Evolutionary conservation across 306 rosid genomes (phyloP).

Genomic region (Geum urbanum): DNA sequence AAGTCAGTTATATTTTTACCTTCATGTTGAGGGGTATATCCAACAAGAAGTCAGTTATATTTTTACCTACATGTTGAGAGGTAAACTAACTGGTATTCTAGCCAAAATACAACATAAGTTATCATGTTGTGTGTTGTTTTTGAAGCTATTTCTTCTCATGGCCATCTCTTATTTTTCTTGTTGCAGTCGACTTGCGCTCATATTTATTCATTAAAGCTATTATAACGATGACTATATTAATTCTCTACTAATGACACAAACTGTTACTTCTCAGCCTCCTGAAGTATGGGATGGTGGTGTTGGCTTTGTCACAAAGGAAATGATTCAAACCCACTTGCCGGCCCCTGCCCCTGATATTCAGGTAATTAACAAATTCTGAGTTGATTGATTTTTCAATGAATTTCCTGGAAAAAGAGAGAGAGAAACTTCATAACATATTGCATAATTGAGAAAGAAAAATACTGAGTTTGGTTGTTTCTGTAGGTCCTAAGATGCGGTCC

Average conservation of each 20-base stretch:
- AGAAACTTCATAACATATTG: too few species aligned
- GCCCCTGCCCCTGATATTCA: conserved; percentile 66
- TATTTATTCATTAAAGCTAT: neutral
- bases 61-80: neutral
- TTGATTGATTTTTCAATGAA: neutral
- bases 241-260: conserved; percentile 9
- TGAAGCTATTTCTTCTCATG: neutral
- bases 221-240: neutral
- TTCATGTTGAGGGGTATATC: neutral
- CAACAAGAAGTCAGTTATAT: neutral
- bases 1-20: neutral
- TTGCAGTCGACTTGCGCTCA: neutral
- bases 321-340: conserved; percentile 82
- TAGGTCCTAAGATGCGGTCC: conserved; percentile 94
- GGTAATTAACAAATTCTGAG: conserved; percentile 34
- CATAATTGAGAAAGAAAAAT: too few species aligned
- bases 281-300: conserved; percentile 89
- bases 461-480: conserved; percentile 15
- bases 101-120: neutral
- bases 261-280: conserved; percentile 64
- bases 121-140: neutral
- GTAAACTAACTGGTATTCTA: neutral
- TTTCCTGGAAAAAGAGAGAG: neutral
- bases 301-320: conserved; percentile 85
- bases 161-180: neutral